Evolutionary conservation across 2,329 filamentous ascomycete species (phyloP).

Genomic region (Sarocladium strictum): DNA sequence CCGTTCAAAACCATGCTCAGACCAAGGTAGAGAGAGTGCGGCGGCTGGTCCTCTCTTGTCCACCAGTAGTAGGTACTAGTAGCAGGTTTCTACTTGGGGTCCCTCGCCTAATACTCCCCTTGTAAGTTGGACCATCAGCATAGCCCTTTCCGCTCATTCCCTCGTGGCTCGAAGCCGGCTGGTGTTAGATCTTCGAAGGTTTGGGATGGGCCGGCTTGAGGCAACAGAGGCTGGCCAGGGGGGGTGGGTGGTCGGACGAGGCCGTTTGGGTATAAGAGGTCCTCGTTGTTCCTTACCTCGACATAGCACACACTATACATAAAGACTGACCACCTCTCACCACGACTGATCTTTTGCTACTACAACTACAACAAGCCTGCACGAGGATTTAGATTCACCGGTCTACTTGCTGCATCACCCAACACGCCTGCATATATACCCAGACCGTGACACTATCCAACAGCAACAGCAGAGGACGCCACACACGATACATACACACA

Average conservation of each 20-base stretch:
- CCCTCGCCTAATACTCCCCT: not conserved
- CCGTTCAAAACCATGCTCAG: not conserved
- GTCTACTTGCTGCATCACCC: not conserved
- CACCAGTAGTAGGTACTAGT: no score
- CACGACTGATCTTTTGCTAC: no score
- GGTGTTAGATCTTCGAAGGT: not conserved
- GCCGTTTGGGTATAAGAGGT: not conserved
- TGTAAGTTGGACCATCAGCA: not conserved
- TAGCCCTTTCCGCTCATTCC: not conserved
- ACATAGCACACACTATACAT: not conserved
- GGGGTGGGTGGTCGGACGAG: not conserved
- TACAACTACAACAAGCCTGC: no score
- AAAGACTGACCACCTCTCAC: no score
- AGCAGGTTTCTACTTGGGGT: not conserved
- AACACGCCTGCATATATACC: no score
- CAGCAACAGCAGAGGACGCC: not conserved
- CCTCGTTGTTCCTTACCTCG: not conserved
- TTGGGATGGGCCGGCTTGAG: not conserved
- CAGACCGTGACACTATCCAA: not conserved
- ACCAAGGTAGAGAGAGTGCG: not conserved
- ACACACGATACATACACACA: not conserved
- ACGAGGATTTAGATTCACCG: no score
- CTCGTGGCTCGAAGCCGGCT: conserved; percentile 1
- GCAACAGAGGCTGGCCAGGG: not conserved
- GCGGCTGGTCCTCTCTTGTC: no score